phyloP scores from a whole-genome alignment of 2,329 filamentous ascomycete genomes.

The Calycina marina region DNA sequence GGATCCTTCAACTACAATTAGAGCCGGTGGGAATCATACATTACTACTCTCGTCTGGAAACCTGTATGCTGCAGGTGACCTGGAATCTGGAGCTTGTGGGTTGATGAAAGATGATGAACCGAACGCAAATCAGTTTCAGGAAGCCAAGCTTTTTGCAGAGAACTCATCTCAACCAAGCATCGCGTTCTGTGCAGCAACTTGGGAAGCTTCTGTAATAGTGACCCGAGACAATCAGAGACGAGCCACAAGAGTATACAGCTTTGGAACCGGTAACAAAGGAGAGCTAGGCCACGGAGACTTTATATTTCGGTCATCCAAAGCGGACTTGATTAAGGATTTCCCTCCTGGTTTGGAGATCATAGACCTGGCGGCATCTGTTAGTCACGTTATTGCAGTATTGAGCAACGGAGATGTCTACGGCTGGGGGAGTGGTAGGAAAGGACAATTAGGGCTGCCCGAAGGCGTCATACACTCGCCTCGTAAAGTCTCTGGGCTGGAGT shows the following conservation, averaged over 20 bases:
- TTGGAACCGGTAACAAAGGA: slow-evolving; percentile 54
- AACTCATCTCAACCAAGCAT: slow-evolving; percentile 14
- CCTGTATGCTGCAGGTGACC: slow-evolving; percentile 53
- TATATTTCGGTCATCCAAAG: slow-evolving; percentile 32
- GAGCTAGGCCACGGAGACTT: slow-evolving; percentile 52
- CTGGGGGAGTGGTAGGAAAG: slow-evolving; percentile 80
- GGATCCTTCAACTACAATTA: slow-evolving; percentile 22
- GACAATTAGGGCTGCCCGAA: slow-evolving; percentile 55
- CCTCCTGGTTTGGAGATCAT: slow-evolving; percentile 48
- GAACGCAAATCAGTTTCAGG: slow-evolving; percentile 9
- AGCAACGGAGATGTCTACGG: slow-evolving; percentile 66
- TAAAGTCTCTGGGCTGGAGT: slow-evolving; percentile 42
- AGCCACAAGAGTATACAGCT: slow-evolving; percentile 39
- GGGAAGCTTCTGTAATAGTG: slow-evolving; percentile 58
- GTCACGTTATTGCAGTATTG: slow-evolving; percentile 61
- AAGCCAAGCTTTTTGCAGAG: slow-evolving; percentile 10
- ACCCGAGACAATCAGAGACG: slow-evolving; percentile 29
- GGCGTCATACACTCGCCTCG: slow-evolving; percentile 42
- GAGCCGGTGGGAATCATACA: slow-evolving; percentile 76
- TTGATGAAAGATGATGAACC: slow-evolving; percentile 4
- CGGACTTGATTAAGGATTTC: slow-evolving; percentile 42
- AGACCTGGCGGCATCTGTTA: slow-evolving; percentile 59
- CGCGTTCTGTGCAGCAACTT: slow-evolving; percentile 49
- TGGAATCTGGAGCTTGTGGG: slow-evolving; percentile 39
- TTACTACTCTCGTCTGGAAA: slow-evolving; percentile 50